These are phyloP conservation scores for Aspergillus sclerotiicarbonarius DNA, from an alignment of 495 filamentous ascomycete species.

Conservation along the genomic window DNA sequence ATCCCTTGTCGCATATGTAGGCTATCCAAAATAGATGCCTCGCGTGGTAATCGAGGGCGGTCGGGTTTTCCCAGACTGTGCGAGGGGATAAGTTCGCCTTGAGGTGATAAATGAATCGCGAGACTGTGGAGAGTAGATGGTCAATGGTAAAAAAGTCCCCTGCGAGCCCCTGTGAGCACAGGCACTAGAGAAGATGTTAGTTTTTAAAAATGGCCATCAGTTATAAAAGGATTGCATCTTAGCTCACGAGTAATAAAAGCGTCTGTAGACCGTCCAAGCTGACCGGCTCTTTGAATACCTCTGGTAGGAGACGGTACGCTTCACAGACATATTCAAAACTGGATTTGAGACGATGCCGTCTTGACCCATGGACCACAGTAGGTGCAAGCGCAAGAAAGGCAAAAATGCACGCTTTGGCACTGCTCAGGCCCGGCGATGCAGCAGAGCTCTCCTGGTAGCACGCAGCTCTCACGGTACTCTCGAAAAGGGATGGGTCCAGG, in stretches of 20 bases:
- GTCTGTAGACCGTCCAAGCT: background rate
- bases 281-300: background rate
- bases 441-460: background rate
- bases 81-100: background rate
- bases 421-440: background rate
- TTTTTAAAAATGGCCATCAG: background rate
- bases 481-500: background rate
- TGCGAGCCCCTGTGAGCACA: background rate
- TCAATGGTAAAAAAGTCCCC: background rate
- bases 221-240: background rate
- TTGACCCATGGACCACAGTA: background rate
- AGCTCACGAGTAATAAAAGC: background rate
- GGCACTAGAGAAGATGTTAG: background rate
- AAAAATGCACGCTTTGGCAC: constrained; percentile 5
- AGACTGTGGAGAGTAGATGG: background rate
- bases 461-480: background rate
- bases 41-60: background rate
- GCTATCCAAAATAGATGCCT: constrained; percentile 35
- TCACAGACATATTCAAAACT: background rate
- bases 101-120: background rate
- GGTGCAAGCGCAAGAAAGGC: constrained; percentile 5
- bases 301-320: background rate
- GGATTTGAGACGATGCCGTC: background rate
- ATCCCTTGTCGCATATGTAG: constrained; percentile 34
- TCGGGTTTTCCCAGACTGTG: background rate